A percentile compares a stretch with the other conserved stretches of the same genome.
Conservation (phyloP, 495 filamentous ascomycete genomes). For the Chaetomium fimeti region DNA sequence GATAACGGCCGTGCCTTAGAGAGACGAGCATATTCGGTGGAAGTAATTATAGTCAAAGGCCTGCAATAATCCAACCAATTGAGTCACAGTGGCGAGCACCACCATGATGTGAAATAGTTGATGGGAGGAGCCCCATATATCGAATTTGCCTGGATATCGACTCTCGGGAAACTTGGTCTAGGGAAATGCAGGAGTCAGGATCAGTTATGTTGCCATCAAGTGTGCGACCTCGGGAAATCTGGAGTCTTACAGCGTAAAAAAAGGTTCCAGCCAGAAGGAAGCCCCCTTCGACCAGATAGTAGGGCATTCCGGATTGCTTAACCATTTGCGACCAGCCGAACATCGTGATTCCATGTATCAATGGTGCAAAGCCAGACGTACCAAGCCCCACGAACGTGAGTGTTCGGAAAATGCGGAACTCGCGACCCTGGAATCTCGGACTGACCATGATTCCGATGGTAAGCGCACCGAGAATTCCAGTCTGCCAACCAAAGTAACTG, state of each 20-base stretch:
- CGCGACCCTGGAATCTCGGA: no score
- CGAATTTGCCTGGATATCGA: background rate
- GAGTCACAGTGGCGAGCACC: background rate
- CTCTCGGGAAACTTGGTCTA: background rate
- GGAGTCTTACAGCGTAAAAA: background rate
- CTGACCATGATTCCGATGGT: no score
- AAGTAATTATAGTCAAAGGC: no score
- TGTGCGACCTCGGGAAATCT: no score
- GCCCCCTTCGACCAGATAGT: background rate
- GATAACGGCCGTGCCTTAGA: background rate
- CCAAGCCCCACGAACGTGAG: conserved; percentile 79
- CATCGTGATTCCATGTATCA: conserved; percentile 19
- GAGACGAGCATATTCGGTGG: background rate
- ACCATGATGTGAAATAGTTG: background rate
- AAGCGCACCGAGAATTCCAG: no score
- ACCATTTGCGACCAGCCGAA: conserved; percentile 1
- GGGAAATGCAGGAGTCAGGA: background rate
- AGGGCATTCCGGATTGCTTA: background rate
- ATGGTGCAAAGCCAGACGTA: conserved; percentile 57
- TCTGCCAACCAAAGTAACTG: no score
- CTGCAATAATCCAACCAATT: background rate
- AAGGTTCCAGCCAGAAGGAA: background rate
- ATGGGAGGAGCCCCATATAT: background rate
- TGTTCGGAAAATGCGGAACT: conserved; percentile 71
- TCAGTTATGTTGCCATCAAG: no score